phyloP scores from a whole-genome alignment of 371 early-diverging fungal species.

The Circinella umbellata region DNA sequence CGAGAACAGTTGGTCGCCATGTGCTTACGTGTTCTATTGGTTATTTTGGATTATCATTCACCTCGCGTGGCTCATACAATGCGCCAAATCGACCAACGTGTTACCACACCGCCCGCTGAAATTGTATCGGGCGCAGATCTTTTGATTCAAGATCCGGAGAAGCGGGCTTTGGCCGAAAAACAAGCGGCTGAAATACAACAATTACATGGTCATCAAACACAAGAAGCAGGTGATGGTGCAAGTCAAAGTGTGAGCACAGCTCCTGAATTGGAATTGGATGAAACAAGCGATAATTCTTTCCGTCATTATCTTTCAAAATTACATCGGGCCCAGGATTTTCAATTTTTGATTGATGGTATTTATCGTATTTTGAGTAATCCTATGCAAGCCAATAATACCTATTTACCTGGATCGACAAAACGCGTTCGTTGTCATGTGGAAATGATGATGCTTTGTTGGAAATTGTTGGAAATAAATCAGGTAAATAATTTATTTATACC shows the following conservation, averaged over 20 bases:
- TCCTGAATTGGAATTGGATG: conserved; percentile 15
- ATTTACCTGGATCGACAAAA: conserved; percentile 81
- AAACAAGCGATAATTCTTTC: conserved; percentile 67
- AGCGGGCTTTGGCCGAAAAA: conserved; percentile 23
- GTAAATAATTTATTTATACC: conserved; percentile 32
- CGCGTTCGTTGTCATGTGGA: conserved; percentile 72
- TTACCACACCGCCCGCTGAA: conserved; percentile 15
- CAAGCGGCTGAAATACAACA: conserved; percentile 3
- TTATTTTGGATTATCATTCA: conserved; percentile 73
- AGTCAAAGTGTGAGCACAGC: neutral
- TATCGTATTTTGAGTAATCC: conserved; percentile 80
- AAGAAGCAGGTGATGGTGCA: neutral
- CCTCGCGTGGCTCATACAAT: conserved; percentile 36
- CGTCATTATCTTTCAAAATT: conserved; percentile 75
- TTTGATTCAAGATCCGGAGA: conserved; percentile 27
- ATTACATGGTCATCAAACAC: conserved; percentile 10
- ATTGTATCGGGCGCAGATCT: conserved; percentile 18
- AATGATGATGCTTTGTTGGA: conserved; percentile 86
- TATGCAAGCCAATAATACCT: conserved; percentile 73
- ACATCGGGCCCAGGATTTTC: conserved; percentile 80
- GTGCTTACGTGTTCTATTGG: conserved; percentile 70
- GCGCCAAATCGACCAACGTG: conserved; percentile 26
- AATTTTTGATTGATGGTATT: conserved; percentile 74
- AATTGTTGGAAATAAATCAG: conserved; percentile 76
- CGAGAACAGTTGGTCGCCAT: conserved; percentile 74